Percentiles rank a stretch among this genome's conserved stretches.
These are phyloP conservation scores for Platismatia glauca DNA, from an alignment of 495 filamentous ascomycete species.

Conservation along the genomic window DNA sequence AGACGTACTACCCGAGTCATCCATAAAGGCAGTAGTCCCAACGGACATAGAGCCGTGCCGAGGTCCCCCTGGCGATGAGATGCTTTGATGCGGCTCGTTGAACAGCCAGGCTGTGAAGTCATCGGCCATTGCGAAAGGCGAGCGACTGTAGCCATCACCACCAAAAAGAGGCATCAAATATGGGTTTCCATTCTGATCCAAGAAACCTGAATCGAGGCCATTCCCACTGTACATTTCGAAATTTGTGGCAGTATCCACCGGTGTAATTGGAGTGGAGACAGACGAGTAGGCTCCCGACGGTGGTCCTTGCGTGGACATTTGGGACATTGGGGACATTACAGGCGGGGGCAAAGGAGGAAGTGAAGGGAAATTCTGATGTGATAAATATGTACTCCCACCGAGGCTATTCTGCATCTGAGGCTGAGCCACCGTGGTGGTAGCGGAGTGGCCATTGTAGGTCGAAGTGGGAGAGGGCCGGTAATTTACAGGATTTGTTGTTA, in stretches of 20 bases:
- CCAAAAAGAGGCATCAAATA: constrained; percentile 79
- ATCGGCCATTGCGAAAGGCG: constrained; percentile 81
- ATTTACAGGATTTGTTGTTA: constrained; percentile 30
- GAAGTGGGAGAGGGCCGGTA: constrained; percentile 23
- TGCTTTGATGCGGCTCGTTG: constrained; percentile 45
- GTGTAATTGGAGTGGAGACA: constrained; percentile 10
- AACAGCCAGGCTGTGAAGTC: constrained; percentile 91
- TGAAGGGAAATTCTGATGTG: constrained; percentile 23
- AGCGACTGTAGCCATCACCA: constrained; percentile 69
- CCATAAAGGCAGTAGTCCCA: constrained; percentile 24
- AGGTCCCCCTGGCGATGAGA: constrained; percentile 26
- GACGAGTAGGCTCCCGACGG: constrained; percentile 11
- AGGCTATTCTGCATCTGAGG: constrained; percentile 16
- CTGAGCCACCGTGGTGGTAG: constrained; percentile 9
- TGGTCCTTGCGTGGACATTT: constrained; percentile 15
- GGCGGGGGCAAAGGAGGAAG: constrained; percentile 22
- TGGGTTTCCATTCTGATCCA: constrained; percentile 58
- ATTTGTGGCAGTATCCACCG: constrained; percentile 16
- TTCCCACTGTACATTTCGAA: constrained; percentile 14
- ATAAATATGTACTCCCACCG: constrained; percentile 8
- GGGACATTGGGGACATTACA: constrained; percentile 18
- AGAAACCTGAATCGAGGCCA: constrained; percentile 18
- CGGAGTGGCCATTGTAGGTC: constrained; percentile 15
- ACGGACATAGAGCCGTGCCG: constrained; percentile 23
- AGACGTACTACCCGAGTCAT: constrained; percentile 12